Conservation (phyloP, 2,329 filamentous ascomycete genomes). For the Scytalidium lignicola region DNA sequence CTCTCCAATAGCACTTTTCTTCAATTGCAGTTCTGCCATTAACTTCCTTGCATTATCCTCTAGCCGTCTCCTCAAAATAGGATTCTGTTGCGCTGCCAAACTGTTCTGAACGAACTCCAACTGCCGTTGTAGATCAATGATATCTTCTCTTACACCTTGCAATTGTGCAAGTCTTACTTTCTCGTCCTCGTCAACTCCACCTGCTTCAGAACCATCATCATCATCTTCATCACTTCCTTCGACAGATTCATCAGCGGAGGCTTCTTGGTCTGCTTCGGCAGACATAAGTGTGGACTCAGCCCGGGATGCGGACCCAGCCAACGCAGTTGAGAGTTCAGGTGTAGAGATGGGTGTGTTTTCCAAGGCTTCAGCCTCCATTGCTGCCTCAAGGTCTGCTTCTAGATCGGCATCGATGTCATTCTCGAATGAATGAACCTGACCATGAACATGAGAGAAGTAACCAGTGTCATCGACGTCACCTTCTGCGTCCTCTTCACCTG, state of each 20-base stretch:
- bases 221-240: constrained; percentile 37
- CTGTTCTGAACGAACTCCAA: constrained; percentile 37
- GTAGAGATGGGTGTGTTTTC: constrained; percentile 29
- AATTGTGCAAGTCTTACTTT: constrained; percentile 40
- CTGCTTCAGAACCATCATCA: constrained; percentile 35
- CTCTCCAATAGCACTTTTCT: constrained; percentile 37
- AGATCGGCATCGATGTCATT: constrained; percentile 5
- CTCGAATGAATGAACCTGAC: constrained; percentile 24
- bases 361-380: constrained; percentile 24
- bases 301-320: constrained; percentile 9
- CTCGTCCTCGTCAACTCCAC: constrained; percentile 46
- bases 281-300: constrained; percentile 18
- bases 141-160: constrained; percentile 45
- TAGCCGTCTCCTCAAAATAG: constrained; percentile 43
- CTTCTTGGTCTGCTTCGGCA: constrained; percentile 22
- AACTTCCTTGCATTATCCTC: constrained; percentile 43
- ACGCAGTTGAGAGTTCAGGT: constrained; percentile 6
- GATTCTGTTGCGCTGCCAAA: constrained; percentile 39
- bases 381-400: constrained; percentile 24
- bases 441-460: constrained; percentile 21
- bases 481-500: constrained; percentile 30
- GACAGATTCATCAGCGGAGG: constrained; percentile 36
- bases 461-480: constrained; percentile 33
- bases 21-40: constrained; percentile 48
- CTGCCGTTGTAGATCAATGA: constrained; percentile 47